These are phyloP conservation scores for Xylaria sp. DNA, from an alignment of 2,329 filamentous ascomycete species.

Conservation along the genomic window DNA sequence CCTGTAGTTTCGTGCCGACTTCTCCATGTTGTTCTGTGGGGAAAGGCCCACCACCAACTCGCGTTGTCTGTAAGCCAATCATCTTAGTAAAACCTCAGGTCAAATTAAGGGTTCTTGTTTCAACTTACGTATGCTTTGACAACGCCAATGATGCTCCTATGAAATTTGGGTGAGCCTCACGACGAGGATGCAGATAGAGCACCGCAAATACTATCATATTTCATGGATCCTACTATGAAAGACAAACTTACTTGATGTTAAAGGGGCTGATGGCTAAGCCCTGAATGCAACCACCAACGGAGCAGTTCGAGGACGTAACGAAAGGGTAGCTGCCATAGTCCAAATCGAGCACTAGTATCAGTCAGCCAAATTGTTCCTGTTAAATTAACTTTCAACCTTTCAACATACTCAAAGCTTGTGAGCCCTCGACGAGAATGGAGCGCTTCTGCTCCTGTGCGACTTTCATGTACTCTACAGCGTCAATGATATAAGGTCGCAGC, in stretches of 20 bases:
- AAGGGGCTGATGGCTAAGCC: constrained; percentile 63
- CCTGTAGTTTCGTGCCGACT: constrained; percentile 50
- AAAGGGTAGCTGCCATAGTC: constrained; percentile 62
- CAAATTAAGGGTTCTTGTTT: background rate
- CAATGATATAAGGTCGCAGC: constrained; percentile 70
- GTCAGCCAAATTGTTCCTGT: constrained; percentile 8
- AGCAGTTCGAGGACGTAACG: constrained; percentile 66
- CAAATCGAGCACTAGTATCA: constrained; percentile 62
- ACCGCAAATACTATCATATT: background rate
- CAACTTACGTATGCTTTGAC: constrained; percentile 61
- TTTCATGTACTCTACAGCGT: constrained; percentile 72
- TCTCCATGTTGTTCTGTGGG: constrained; percentile 61
- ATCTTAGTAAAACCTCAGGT: background rate
- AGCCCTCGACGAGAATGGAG: constrained; percentile 75
- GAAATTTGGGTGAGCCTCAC: constrained; percentile 12
- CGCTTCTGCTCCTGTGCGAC: constrained; percentile 67
- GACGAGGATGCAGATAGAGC: background rate
- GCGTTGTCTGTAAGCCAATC: constrained; percentile 60
- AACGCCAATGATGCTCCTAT: constrained; percentile 58
- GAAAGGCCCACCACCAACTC: constrained; percentile 65
- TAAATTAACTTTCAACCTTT: background rate
- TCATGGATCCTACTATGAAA: background rate
- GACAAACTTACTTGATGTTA: constrained; percentile 59
- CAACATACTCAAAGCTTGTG: constrained; percentile 59
- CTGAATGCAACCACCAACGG: constrained; percentile 64